Base-by-base conservation (phyloP, 202 grass and related monocot species). In the Schoenoplectus tabernaemontani region DNA sequence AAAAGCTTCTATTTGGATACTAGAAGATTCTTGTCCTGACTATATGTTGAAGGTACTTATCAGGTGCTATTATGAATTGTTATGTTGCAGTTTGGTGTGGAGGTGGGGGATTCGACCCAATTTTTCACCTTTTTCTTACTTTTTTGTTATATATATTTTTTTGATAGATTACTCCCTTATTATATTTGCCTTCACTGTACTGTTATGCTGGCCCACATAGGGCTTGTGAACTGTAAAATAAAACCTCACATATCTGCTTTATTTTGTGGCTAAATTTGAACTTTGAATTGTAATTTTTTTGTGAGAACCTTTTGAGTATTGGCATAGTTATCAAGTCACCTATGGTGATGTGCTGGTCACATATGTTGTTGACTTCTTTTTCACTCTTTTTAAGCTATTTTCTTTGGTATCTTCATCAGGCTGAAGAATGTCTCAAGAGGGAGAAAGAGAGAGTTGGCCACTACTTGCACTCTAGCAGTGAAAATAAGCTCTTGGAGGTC, bases 391-490 rank as follows among this genome's bases (percentile, higher is more conserved):
- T 78, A 17, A 26, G 53, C 46, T 74, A 74, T 53, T 17, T n/a
- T 33, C 23, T 72, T 34, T 33, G 46, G 32, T 61, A 72, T 77
- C 76, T 82, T 89, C 15, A 30, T 78, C 85, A 99, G 96, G 92
- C 96, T 81, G 96, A 99, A 79, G 96, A 99, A 80, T 99, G 96
- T 74, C 84, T 99, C 58, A 99, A 89, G 78, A 83, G 85, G 41
- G 96, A 99, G 82, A 99, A 99, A 64, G 96, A 99, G 64, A 91
- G 96, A 80, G 92, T 99, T 80, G 82, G 90, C 68, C 96, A 99
- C 81, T 99, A 99, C 78, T 87, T 99, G 85, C 96, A 99, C 84
- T 96, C 89, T 60, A 99, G 85, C 63, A 99, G 86, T 47, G 92
- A 99, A 87, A 90, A 82, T 7, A 99, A 99, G 82, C 83, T 99